Percentiles rank a stretch among this genome's conserved stretches.
Conservation (phyloP, 148 eudicot genomes). For the Silene latifolia region DNA sequence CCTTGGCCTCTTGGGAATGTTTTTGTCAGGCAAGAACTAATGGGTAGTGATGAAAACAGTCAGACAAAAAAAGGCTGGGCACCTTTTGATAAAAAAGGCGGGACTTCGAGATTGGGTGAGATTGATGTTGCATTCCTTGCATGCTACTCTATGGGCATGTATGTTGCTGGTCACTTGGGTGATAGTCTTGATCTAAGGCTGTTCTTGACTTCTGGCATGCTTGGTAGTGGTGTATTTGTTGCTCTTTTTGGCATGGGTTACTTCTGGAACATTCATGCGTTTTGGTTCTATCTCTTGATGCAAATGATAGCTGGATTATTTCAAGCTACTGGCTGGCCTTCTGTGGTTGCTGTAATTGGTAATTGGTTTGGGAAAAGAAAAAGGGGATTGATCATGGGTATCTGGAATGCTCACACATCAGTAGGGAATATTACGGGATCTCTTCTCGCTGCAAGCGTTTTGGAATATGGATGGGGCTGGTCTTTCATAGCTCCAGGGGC, state of each 20-base stretch:
- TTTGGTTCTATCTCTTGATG: conserved; percentile 70
- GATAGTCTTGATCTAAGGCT: conserved; percentile 73
- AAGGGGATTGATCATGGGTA: conserved; percentile 93
- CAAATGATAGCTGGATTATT: conserved; percentile 94
- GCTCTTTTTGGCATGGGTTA: conserved; percentile 85
- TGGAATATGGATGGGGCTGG: conserved; percentile 98
- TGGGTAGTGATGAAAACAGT: conserved; percentile 11
- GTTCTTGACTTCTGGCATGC: conserved; percentile 82
- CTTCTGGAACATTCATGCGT: conserved; percentile 68
- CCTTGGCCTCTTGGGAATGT: conserved; percentile 78
- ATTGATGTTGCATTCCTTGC: conserved; percentile 88
- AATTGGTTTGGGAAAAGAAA: conserved; percentile 95
- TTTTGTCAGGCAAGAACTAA: conserved; percentile 37
- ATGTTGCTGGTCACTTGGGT: conserved; percentile 87
- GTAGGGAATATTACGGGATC: conserved; percentile 88
- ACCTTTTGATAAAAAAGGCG: conserved; percentile 69
- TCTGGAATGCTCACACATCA: conserved; percentile 99
- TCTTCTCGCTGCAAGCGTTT: conserved; percentile 81
- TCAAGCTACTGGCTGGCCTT: conserved; percentile 99
- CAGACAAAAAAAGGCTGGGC: conserved; percentile 57
- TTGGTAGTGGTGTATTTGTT: conserved; percentile 90
- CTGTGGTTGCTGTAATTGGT: conserved; percentile 92
- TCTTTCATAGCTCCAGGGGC: conserved; percentile 74
- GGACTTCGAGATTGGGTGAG: conserved; percentile 75
- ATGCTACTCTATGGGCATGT: conserved; percentile 85